Conservation (phyloP, 495 filamentous ascomycete species). For the Viridothelium virens region DNA sequence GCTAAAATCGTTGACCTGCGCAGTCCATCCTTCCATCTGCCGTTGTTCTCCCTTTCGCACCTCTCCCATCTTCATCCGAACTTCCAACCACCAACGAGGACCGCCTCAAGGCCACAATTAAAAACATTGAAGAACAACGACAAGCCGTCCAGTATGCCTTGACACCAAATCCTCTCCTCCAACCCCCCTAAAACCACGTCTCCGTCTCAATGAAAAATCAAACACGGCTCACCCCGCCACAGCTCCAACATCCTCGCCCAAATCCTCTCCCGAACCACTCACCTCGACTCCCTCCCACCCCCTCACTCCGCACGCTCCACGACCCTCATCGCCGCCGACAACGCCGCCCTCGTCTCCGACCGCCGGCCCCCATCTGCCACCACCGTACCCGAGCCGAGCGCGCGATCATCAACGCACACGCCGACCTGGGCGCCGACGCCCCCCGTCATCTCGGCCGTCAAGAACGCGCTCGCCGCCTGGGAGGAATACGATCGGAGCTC, state of each 20-base stretch:
- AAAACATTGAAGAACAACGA: background rate
- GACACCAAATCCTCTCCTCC: background rate
- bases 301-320: background rate
- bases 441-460: background rate
- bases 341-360: background rate
- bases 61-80: background rate
- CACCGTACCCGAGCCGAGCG: background rate
- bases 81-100: background rate
- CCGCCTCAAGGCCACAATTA: background rate
- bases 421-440: background rate
- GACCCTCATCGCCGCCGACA: background rate
- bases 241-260: constrained; percentile 1
- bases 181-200: background rate
- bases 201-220: background rate
- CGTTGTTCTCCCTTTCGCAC: background rate
- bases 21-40: background rate
- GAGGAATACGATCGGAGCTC: background rate
- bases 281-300: background rate
- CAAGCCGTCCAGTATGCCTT: constrained; percentile 10
- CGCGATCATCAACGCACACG: background rate
- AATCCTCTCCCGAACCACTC: background rate
- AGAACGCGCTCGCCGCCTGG: background rate
- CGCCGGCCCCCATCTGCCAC: background rate
- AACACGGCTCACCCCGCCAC: background rate
- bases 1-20: background rate